Conservation (phyloP, 495 filamentous ascomycete genomes). For the Margaritispora aquatica region DNA sequence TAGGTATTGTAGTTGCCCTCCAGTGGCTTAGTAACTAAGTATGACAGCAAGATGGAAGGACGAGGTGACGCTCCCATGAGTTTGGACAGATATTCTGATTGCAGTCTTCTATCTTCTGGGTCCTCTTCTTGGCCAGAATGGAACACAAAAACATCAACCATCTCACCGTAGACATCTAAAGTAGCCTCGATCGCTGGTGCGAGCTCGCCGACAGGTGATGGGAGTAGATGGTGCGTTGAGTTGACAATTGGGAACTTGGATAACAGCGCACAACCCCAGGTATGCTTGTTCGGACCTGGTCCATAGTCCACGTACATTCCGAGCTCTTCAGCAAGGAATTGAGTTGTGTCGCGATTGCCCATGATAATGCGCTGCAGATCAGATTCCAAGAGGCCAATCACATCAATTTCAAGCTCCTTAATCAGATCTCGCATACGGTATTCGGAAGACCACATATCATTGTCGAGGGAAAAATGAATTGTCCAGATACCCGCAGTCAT, state of each 20-base stretch:
- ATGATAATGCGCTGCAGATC: conserved; percentile 98
- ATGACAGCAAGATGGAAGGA: conserved; percentile 80
- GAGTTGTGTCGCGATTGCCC: conserved; percentile 96
- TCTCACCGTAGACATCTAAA: conserved; percentile 83
- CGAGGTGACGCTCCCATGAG: conserved; percentile 80
- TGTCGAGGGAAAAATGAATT: conserved; percentile 96
- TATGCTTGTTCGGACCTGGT: conserved; percentile 98
- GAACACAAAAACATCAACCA: conserved; percentile 94
- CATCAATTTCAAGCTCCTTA: conserved; percentile 88
- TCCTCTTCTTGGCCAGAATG: conserved; percentile 99
- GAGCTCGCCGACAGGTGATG: conserved; percentile 88
- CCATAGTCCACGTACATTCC: conserved; percentile 99
- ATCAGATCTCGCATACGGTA: conserved; percentile 89
- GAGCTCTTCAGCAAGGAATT: conserved; percentile 90
- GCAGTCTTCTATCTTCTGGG: conserved; percentile 82
- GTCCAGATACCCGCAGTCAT: conserved; percentile 98
- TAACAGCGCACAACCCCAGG: conserved; percentile 88
- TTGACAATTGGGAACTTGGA: conserved; percentile 98
- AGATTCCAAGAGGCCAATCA: conserved; percentile 87
- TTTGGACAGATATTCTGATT: conserved; percentile 79
- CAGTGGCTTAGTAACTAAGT: conserved; percentile 84
- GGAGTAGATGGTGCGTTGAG: conserved; percentile 91
- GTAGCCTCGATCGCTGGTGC: conserved; percentile 96
- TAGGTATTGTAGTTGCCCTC: conserved; percentile 98
- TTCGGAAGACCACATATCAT: conserved; percentile 98